Percentiles rank a stretch among this genome's conserved stretches.
phyloP scores from a whole-genome alignment of 345 rosid genomes.

The Moricandia moricandioides region DNA sequence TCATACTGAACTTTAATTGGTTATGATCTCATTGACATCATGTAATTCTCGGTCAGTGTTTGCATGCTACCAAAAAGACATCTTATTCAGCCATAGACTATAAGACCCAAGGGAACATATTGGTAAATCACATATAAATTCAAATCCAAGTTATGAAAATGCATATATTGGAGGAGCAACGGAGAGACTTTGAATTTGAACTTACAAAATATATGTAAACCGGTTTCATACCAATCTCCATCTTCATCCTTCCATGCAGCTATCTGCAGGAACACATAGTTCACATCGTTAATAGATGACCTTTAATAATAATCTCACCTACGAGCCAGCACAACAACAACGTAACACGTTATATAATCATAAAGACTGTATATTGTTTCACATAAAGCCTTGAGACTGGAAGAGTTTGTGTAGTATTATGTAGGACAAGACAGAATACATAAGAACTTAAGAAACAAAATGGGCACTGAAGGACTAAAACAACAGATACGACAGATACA shows the following conservation, averaged over 20 bases:
- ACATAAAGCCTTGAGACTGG: too few species aligned
- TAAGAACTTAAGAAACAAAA: neutral
- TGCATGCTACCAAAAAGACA: neutral
- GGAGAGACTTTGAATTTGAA: neutral
- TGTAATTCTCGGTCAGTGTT: neutral
- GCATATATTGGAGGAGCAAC: neutral
- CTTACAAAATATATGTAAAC: slow-evolving; percentile 96
- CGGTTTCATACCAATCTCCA: slow-evolving; percentile 96
- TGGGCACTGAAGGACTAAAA: neutral
- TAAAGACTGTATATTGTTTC: too few species aligned
- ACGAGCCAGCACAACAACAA: neutral
- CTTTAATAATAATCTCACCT: neutral
- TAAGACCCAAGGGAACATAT: neutral
- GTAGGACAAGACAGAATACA: neutral
- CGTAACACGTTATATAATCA: neutral
- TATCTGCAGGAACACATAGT: slow-evolving; percentile 45
- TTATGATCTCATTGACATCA: neutral
- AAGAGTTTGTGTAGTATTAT: too few species aligned
- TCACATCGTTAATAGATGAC: neutral
- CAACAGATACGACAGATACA: neutral
- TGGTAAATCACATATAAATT: neutral
- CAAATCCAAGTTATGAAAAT: neutral
- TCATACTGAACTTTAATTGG: neutral
- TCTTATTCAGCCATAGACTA: neutral
- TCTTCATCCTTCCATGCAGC: slow-evolving; percentile 96